Evolutionary conservation across 768 basidiomycete genomes (phyloP).

Genomic region (Boletus rubescentipes): DNA sequence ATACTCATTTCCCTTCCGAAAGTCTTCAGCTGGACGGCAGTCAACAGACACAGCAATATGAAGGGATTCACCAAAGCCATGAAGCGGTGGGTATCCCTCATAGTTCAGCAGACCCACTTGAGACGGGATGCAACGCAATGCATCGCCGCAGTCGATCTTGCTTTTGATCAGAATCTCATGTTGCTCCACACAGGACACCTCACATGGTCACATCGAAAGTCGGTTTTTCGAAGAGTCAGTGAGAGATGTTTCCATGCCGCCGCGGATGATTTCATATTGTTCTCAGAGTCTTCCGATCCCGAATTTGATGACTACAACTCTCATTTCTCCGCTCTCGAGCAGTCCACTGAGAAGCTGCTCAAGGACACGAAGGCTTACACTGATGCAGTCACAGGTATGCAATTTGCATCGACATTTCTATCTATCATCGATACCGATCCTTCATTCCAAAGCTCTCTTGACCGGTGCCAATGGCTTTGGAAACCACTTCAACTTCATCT

Average conservation of each 20-base stretch:
- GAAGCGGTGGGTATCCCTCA: slow-evolving; percentile 52
- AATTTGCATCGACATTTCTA: background rate
- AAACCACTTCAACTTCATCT: slow-evolving; percentile 59
- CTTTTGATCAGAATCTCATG: slow-evolving; percentile 10
- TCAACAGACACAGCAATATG: slow-evolving; percentile 45
- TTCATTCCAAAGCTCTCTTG: slow-evolving; percentile 52
- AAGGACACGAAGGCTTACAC: slow-evolving; percentile 90
- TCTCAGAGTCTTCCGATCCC: slow-evolving; percentile 72
- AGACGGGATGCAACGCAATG: background rate
- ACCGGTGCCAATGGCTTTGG: slow-evolving; percentile 62
- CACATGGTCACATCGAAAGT: slow-evolving; percentile 84
- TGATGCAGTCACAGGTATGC: slow-evolving; percentile 71
- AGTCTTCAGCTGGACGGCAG: background rate
- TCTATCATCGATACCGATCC: slow-evolving; percentile 2
- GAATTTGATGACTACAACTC: slow-evolving; percentile 88
- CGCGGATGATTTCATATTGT: slow-evolving; percentile 2
- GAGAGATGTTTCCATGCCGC: background rate
- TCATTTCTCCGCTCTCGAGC: slow-evolving; percentile 75
- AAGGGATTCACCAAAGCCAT: slow-evolving; percentile 82
- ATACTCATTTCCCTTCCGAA: background rate
- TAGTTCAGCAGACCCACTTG: background rate
- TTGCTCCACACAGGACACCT: slow-evolving; percentile 63
- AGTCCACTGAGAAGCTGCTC: slow-evolving; percentile 81
- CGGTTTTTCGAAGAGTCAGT: slow-evolving; percentile 91
- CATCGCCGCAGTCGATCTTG: slow-evolving; percentile 7